A percentile compares a stretch with the other conserved stretches of the same genome.
These are phyloP conservation scores for Fusarium pininemorale DNA, from an alignment of 2,329 filamentous ascomycete species.

Conservation along the genomic window DNA sequence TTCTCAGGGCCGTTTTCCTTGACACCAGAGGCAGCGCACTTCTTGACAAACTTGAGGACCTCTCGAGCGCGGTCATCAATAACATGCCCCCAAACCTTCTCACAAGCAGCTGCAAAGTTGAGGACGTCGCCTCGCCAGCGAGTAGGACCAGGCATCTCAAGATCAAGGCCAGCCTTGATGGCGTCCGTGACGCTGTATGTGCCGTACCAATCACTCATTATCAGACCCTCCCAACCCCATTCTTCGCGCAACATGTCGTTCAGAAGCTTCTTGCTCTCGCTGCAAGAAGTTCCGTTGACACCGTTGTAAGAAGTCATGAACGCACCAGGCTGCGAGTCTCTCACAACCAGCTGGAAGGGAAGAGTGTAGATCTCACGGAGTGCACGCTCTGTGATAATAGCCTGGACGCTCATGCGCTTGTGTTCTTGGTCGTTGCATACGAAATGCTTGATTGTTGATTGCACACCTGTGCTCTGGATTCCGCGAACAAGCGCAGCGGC, in stretches of 20 bases:
- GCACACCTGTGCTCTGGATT: conserved; percentile 65
- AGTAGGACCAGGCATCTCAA: conserved; percentile 69
- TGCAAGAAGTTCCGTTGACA: conserved; percentile 65
- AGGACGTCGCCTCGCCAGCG: conserved; percentile 61
- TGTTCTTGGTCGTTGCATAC: conserved; percentile 71
- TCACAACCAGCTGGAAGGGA: conserved; percentile 66
- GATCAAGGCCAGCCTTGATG: conserved; percentile 61
- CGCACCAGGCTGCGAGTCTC: conserved; percentile 60
- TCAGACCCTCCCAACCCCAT: conserved; percentile 65
- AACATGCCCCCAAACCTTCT: conserved; percentile 64
- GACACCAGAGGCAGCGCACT: conserved; percentile 61
- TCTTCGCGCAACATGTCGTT: conserved; percentile 62
- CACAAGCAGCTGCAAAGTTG: conserved; percentile 62
- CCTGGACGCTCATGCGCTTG: conserved; percentile 64
- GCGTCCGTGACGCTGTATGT: conserved; percentile 64
- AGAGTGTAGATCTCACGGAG: conserved; percentile 67
- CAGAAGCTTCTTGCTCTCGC: conserved; percentile 61
- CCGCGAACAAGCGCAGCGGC: conserved; percentile 63
- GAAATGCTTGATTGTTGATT: conserved; percentile 69
- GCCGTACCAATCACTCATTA: conserved; percentile 70
- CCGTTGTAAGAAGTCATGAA: conserved; percentile 70
- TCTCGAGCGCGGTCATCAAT: conserved; percentile 67
- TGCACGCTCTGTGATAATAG: conserved; percentile 63
- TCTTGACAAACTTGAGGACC: conserved; percentile 68
- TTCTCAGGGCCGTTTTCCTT: conserved; percentile 64